Percentiles rank a stretch among this genome's conserved stretches.
phyloP scores from a whole-genome alignment of 2,329 filamentous ascomycete genomes.

The Lojkania enalia region DNA sequence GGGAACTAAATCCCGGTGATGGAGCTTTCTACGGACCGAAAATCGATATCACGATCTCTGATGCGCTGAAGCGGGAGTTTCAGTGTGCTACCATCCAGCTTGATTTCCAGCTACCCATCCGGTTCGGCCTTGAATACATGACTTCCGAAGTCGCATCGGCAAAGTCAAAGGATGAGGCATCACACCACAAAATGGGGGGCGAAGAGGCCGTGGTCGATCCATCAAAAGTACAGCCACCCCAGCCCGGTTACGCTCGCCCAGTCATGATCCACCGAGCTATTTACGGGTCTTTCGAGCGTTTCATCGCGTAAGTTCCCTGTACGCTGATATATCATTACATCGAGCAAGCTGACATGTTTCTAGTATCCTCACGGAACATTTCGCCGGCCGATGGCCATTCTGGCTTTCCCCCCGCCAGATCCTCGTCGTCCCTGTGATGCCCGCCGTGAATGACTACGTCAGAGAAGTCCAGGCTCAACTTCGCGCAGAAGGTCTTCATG shows the following conservation, averaged over 20 bases:
- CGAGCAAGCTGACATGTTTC: conserved; percentile 17
- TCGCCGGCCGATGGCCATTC: conserved; percentile 86
- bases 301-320: conserved; percentile 61
- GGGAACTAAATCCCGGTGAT: conserved; percentile 92
- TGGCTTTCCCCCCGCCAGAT: conserved; percentile 86
- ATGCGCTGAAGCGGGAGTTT: conserved; percentile 81
- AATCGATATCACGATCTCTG: conserved; percentile 94
- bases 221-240: conserved; percentile 32
- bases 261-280: conserved; percentile 89
- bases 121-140: conserved; percentile 87
- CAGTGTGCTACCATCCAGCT: conserved; percentile 95
- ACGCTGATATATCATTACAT: no score
- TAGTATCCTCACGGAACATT: conserved; percentile 77
- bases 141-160: conserved; percentile 64
- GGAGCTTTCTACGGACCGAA: conserved; percentile 98
- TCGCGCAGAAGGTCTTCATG: conserved; percentile 68
- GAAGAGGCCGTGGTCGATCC: conserved; percentile 42
- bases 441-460: conserved; percentile 71
- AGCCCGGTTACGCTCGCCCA: conserved; percentile 68
- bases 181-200: conserved; percentile 11
- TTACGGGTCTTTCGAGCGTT: conserved; percentile 69
- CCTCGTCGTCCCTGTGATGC: conserved; percentile 76
- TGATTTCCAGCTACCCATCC: conserved; percentile 82
- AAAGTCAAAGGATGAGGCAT: conserved; percentile 41
- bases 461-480: conserved; percentile 71